Evolutionary conservation across 208 protist species (phyloP).

Genomic region (Strigomonas culicis): DNA sequence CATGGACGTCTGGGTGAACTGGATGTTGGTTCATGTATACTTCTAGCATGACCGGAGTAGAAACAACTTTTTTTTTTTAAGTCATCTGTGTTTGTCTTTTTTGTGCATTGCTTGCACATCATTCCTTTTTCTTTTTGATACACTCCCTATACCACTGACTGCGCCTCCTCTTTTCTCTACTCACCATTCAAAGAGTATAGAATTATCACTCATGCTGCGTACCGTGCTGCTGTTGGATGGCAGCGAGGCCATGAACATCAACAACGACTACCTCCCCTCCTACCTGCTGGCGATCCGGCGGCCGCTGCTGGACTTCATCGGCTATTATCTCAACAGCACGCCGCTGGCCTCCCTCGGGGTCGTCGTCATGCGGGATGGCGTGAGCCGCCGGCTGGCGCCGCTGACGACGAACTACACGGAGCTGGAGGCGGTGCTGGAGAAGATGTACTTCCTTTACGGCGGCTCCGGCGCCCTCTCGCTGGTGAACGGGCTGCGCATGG

Average conservation of each 20-base stretch:
- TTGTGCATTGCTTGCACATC: background rate
- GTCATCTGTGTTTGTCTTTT: too few species aligned
- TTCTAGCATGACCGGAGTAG: too few species aligned
- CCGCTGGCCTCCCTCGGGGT: conserved; percentile 70
- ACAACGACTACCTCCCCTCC: conserved; percentile 78
- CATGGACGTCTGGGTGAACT: too few species aligned
- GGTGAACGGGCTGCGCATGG: conserved; percentile 76
- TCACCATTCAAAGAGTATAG: conserved; percentile 4
- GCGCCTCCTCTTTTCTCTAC: background rate
- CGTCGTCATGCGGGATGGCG: conserved; percentile 79
- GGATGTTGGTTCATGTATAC: too few species aligned
- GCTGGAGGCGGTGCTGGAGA: conserved; percentile 59
- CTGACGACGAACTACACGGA: conserved; percentile 71
- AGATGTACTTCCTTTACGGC: conserved; percentile 74
- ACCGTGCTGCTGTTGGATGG: conserved; percentile 83
- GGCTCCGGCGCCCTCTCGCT: conserved; percentile 69
- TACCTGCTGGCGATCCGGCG: conserved; percentile 70
- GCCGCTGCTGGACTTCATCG: conserved; percentile 51
- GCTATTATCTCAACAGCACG: conserved; percentile 58
- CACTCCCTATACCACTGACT: conserved; percentile 7
- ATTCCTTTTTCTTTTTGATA: conserved; percentile 1
- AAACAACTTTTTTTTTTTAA: too few species aligned
- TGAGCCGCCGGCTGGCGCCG: conserved; percentile 44
- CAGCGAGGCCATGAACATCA: conserved; percentile 79
- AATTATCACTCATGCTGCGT: conserved; percentile 41